Conservation (phyloP, 768 basidiomycete genomes). For the Nevesoporus exiguus region DNA sequence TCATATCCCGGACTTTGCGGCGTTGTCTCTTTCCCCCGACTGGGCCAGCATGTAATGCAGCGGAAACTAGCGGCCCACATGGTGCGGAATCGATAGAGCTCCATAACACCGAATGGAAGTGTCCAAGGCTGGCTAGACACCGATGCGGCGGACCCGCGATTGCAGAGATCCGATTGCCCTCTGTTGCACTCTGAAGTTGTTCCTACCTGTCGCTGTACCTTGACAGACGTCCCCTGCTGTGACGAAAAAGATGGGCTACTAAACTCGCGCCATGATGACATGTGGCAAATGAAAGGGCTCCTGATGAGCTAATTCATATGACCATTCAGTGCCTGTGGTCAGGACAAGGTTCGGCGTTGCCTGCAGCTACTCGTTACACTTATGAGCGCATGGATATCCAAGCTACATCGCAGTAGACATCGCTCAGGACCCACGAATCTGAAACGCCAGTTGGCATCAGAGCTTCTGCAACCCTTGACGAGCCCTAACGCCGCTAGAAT, state of each 20-base stretch:
- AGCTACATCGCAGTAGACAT: conserved; percentile 10
- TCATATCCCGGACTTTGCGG: conserved; percentile 31
- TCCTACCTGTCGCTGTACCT: neutral
- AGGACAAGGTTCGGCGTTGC: too few species aligned
- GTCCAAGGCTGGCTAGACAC: neutral
- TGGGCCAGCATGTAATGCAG: conserved; percentile 1
- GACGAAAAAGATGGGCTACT: neutral
- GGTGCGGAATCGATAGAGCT: conserved; percentile 13
- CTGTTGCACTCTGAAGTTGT: neutral
- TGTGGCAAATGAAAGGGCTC: conserved; percentile 2
- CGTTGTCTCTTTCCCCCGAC: neutral
- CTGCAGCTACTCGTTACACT: neutral
- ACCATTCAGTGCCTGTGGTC: neutral
- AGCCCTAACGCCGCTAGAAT: conserved; percentile 22
- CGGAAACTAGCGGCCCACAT: conserved; percentile 25
- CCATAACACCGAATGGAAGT: conserved; percentile 4
- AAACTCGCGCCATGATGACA: conserved; percentile 7
- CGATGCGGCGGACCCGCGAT: conserved; percentile 20
- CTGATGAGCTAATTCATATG: conserved; percentile 3
- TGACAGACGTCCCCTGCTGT: neutral
- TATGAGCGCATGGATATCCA: conserved; percentile 1
- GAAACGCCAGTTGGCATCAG: conserved; percentile 18
- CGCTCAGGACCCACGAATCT: conserved; percentile 1
- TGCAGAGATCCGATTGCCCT: conserved; percentile 5
- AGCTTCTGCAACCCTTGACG: conserved; percentile 2